These are phyloP conservation scores for Breynia disticha DNA, from an alignment of 441 rosid species.

Conservation along the genomic window DNA sequence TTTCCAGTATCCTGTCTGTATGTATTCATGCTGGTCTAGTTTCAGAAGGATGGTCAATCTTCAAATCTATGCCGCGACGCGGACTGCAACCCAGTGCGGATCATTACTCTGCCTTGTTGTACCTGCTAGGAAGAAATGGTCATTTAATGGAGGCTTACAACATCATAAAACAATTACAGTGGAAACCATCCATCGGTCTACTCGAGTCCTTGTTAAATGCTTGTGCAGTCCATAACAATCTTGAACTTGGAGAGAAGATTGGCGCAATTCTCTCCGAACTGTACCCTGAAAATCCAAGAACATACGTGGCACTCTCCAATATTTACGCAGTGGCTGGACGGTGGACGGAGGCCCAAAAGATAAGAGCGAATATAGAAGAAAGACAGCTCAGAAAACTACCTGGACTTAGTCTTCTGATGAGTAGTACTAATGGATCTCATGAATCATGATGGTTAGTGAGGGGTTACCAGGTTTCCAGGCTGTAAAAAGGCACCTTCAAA, in stretches of 20 bases:
- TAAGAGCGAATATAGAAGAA: conserved; percentile 27
- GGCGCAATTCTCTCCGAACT: conserved; percentile 39
- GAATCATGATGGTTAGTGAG: too few relatives aligned
- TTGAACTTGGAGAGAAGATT: conserved; percentile 48
- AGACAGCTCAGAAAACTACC: conserved; percentile 20
- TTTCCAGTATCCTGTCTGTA: conserved; percentile 51
- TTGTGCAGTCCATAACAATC: conserved; percentile 32
- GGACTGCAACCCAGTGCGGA: conserved; percentile 39
- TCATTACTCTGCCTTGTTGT: conserved; percentile 68
- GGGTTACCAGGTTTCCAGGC: too few relatives aligned
- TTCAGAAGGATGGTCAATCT: conserved; percentile 40
- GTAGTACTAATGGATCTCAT: too few relatives aligned
- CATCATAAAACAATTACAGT: conserved; percentile 41
- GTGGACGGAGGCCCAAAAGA: conserved; percentile 55
- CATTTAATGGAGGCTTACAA: conserved; percentile 51
- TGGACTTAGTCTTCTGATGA: conserved; percentile 23
- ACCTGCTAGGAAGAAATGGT: conserved; percentile 53
- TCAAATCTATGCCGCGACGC: conserved; percentile 38
- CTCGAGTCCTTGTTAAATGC: conserved; percentile 51
- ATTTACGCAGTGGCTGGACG: conserved; percentile 60
- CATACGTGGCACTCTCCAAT: conserved; percentile 60
- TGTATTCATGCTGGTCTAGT: conserved; percentile 65
- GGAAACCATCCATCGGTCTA: conserved; percentile 53
- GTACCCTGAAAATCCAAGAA: conserved; percentile 57
- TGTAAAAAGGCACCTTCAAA: too few relatives aligned